Conservation (phyloP, 2,329 filamentous ascomycete species). For the Aspergillus clavatus region DNA sequence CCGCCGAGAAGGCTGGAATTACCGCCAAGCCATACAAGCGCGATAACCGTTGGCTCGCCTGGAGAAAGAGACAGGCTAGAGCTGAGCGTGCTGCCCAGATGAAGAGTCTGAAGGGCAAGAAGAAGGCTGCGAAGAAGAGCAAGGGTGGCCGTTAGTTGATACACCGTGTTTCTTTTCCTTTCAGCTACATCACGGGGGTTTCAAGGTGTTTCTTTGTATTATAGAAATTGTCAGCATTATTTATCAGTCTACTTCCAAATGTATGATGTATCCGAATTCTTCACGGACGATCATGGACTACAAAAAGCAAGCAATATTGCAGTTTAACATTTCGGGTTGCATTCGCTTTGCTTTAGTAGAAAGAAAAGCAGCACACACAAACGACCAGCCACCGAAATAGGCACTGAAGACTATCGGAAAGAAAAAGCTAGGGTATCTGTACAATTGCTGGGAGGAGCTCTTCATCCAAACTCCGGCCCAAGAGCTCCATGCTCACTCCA, state of each 20-base stretch:
- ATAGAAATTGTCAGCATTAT: conserved; percentile 24
- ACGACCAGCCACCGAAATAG: background rate
- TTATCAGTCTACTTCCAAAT: conserved; percentile 6
- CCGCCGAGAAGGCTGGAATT: conserved; percentile 56
- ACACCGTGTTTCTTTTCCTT: conserved; percentile 15
- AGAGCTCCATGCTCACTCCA: background rate
- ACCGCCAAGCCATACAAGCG: conserved; percentile 53
- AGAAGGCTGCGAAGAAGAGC: conserved; percentile 37
- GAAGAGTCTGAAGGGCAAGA: conserved; percentile 49
- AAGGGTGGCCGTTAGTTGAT: conserved; percentile 26
- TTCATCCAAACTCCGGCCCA: background rate
- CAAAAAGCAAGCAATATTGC: background rate
- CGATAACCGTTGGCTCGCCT: conserved; percentile 59
- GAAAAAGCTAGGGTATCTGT: background rate
- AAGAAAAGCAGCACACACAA: background rate
- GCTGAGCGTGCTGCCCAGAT: conserved; percentile 50
- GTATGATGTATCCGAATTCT: background rate
- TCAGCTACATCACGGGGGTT: conserved; percentile 1
- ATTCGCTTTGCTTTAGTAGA: background rate
- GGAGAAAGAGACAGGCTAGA: conserved; percentile 55
- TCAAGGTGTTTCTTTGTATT: conserved; percentile 30
- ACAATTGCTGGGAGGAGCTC: background rate
- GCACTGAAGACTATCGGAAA: background rate
- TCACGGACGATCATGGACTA: background rate
- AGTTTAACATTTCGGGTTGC: background rate